Base-by-base conservation (phyloP, 345 rosid genomes). In the Boechera divaricarpa region DNA sequence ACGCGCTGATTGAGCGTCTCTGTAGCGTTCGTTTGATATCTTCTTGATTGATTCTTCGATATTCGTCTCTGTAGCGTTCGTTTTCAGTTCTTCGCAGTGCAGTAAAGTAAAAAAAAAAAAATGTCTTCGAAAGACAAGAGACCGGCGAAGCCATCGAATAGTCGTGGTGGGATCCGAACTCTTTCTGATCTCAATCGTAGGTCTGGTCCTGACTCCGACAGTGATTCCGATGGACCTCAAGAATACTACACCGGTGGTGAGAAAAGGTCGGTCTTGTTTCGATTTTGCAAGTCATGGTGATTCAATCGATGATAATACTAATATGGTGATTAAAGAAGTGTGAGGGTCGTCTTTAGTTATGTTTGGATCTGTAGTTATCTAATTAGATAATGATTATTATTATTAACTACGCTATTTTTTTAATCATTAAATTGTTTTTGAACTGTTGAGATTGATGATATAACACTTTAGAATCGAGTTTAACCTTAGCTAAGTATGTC, bases 191-290 rank as follows among this genome's bases (percentile, higher is more conserved):
- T 95, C 56, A 95, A 92, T 83, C 82, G 98, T 2, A 86, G 78
- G 8, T 82, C 97, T 38, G 94, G 85, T 0, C 90, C 93, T 2
- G 99, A 92, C 63, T 89, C 98, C 70, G 98, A 91, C 81, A 84
- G 90, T 77, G 98, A 95, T 79, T 88, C 94, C 29, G 97, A 91
- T 48, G 84, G 76, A 6, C 98, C 98, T 63, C 98, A 85, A 63
- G 96, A 95, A 85, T 94, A 90, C 80, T 92, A 92, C 83, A 89
- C 98, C 63, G 98, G 98, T 10, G 98, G 98, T 62, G 99, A 95
- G 80, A 95, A 92, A 80, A 95, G 99, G 99, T 79, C 36, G 18
- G 52, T 91, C 49, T 2, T 1, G 11, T 16, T 47, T 47, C 6
- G 58, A 4, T 54, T 12, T 54, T 11, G 5, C 13, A 26, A 53